Evolutionary conservation across 768 basidiomycete genomes (phyloP), one percentile per base, ranked within the genome.

Genomic region (Strobilomyces echinocephalus): DNA sequence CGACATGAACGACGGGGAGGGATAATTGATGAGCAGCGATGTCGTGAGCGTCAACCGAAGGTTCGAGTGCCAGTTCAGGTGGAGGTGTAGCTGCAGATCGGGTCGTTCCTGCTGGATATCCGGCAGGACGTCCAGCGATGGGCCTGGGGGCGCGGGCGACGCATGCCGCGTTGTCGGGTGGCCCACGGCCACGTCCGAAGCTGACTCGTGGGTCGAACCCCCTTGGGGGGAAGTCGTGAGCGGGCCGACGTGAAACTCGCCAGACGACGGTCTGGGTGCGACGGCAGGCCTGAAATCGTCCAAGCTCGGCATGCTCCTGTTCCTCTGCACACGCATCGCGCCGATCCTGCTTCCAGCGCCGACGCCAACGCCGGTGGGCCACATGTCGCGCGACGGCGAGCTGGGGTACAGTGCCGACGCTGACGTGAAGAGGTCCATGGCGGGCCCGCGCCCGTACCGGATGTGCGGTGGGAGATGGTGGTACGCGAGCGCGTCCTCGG

Each of bases 1-100:
- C 14, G 91, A 86, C 95, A 99, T 97, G 78, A 99, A 98, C 68
- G 88, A 82, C 0, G 88, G 87, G 0, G 93, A 93, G 6, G 97
- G 97, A 68, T 98, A 97, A 72, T 99, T 97, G 71, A 99, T 94
- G 56, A 94, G 81, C 26, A 98, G 79, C 9, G 92, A 95, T 0
- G 97, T 98, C 30, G 90, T 85, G 51, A 99, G 78, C 8, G 89
- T 90, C 60, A 99, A 77, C 15, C 89, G 86, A 9, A 98, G 76
- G 68, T 97, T 85, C 10, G 95, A 91, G 49, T 85, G 81, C 84
- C 95, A 95, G 31, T 81, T 78, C 41, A 97, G 73, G 62, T 85
- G 83, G 0, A 99, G 75, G 66, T 97, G 94, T 4, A 97, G 70
- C 66, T 99, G 97, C 28, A 98, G 75, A 66, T 95, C 88, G 2